Percentiles rank a stretch among this genome's conserved stretches.
phyloP scores from a whole-genome alignment of 768 basidiomycete genomes.

The Russula compacta region DNA sequence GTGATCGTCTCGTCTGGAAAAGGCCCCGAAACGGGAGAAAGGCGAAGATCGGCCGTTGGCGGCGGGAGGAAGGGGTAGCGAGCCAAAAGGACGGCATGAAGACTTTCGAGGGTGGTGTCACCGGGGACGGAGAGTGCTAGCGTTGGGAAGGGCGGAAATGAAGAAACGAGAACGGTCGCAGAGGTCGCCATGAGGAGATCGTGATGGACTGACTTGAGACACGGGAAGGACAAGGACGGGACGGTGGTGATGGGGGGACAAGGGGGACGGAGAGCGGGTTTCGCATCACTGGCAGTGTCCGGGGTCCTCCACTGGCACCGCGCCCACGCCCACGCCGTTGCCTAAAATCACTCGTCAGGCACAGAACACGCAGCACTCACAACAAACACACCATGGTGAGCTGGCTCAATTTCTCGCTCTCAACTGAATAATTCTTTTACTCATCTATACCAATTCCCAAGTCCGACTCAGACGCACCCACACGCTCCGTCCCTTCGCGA shows the following conservation, averaged over 20 bases:
- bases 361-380: neutral
- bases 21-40: constrained; percentile 34
- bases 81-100: constrained; percentile 37
- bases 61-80: constrained; percentile 47
- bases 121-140: constrained; percentile 39
- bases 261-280: neutral
- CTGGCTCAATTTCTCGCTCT: neutral
- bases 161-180: constrained; percentile 45
- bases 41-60: constrained; percentile 30
- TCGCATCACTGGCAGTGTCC: neutral
- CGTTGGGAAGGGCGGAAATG: constrained; percentile 53
- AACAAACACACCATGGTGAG: constrained; percentile 2
- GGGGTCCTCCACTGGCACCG: neutral
- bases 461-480: constrained; percentile 74
- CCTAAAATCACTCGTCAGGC: too few species aligned
- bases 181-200: constrained; percentile 36
- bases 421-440: neutral
- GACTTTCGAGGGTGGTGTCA: constrained; percentile 32
- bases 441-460: constrained; percentile 30
- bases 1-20: constrained; percentile 25
- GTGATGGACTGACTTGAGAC: neutral
- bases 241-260: neutral
- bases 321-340: neutral
- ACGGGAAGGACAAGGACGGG: neutral
- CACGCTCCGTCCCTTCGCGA: constrained; percentile 32